Evolutionary conservation across 129 eudicot species (phyloP), one percentile per base, ranked within the genome.

Genomic region (Flaveria ramosissima): DNA sequence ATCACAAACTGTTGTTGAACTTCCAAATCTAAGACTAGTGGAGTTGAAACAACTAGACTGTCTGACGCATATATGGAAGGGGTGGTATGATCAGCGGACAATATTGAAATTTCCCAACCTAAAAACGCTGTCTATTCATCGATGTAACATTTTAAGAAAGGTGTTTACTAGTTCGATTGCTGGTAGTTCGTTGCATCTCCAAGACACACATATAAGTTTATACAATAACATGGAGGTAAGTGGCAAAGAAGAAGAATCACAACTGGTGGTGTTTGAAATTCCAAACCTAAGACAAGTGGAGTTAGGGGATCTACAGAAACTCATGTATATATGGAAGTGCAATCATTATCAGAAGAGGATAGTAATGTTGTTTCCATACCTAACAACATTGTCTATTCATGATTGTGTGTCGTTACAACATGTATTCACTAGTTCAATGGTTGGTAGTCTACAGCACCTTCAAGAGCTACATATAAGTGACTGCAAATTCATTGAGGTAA

Each of bases 391-490:
- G 0, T 39, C 50, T 15, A 65, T 36, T 32, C 0, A 7, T 7
- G 0, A 3, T 36, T 65, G 50, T n/a, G 7, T 0, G 1, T 23
- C 5, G 0, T 39, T 66, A 3, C 9, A 36, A 65, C 48, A 65
- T 65, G 70, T 32, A 6, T 66, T 66, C n/a, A n/a, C 71, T 36
- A 15, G 8, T 66, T 36, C 48, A 13, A 39, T 66, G 71, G 51
- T 36, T 39, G 27, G 71, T 39, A 16, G 71, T 16, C 26, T 66
- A 39, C 7, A 0, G 3, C 36, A 21, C 10, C 65, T 65, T 8
- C 71, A 36, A 39, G 15, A 36, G 7, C 50, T 65, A 39, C 71
- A 36, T 65, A n/a, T 65, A 65, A 32, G 1, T 7, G 0, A 0
- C 47, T 65, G 48, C 14, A 1, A 7, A 0, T 0, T 1, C 2